Conservation (phyloP, 1,284 basidiomycete genomes). For the Sporisorium iseilematis-ciliati region DNA sequence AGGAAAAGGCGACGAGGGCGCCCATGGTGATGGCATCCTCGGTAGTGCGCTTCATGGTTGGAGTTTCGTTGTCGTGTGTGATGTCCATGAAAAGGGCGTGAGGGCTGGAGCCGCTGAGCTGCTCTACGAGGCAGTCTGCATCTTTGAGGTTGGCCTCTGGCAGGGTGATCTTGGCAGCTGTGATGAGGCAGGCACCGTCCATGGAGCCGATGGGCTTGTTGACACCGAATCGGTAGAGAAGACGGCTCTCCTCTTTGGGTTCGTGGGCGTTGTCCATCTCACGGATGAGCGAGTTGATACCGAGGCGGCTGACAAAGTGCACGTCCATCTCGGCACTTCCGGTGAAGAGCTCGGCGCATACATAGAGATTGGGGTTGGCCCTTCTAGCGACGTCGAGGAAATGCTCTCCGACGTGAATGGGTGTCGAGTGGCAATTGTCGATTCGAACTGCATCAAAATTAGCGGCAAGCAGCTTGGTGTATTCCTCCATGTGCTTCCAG, state of each 20-base stretch:
- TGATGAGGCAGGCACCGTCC: constrained; percentile 58
- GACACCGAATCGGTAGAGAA: constrained; percentile 64
- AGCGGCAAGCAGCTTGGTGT: constrained; percentile 79
- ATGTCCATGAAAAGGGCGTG: constrained; percentile 67
- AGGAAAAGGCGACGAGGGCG: constrained; percentile 63
- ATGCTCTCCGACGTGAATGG: constrained; percentile 88
- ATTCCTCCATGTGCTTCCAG: constrained; percentile 87
- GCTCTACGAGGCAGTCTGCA: constrained; percentile 48
- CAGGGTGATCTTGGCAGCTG: constrained; percentile 73
- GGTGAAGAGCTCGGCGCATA: constrained; percentile 96
- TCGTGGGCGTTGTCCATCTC: constrained; percentile 66
- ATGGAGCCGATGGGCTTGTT: constrained; percentile 66
- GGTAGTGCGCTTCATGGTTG: constrained; percentile 61
- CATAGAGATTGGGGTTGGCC: constrained; percentile 89
- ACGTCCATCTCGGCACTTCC: constrained; percentile 86
- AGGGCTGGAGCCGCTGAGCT: constrained; percentile 57
- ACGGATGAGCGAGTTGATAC: constrained; percentile 65
- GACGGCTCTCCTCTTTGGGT: constrained; percentile 63
- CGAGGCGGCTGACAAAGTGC: constrained; percentile 63
- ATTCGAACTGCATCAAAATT: constrained; percentile 95
- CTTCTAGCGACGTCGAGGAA: constrained; percentile 92
- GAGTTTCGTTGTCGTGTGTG: constrained; percentile 67
- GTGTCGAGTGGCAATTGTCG: constrained; percentile 98
- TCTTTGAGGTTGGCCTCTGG: constrained; percentile 44
- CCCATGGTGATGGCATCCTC: constrained; percentile 67